Base-by-base conservation (phyloP, 768 basidiomycete species). In the Tylopilus plumbeoviolaceoides region DNA sequence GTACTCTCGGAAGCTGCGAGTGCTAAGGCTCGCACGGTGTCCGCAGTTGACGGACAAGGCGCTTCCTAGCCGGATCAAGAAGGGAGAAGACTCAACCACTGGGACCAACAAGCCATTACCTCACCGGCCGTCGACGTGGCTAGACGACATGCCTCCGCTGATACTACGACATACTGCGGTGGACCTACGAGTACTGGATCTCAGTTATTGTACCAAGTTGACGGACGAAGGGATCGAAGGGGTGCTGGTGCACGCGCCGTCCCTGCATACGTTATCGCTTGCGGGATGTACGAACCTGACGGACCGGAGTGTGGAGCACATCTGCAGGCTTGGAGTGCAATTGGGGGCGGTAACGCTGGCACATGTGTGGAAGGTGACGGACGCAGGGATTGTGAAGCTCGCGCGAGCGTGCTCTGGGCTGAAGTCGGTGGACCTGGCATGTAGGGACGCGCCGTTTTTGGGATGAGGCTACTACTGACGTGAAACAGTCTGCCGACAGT, bases 371-470 rank as follows among this genome's bases (percentile, higher is more conserved):
- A 85, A 77, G 44, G 85, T 97, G 62, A 95, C 93, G 39, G 95
- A 97, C 62, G 72, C 67, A 7, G 88, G 79, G 2, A 74, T 97
- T 15, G 77, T 84, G 42, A 76, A 76, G 54, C 69, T 97, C 41
- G 85, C 83, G 7, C 78, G 86, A 25, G 69, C 77, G 17, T 98
- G 94, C 66, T 72, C 75, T 0, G 80, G 87, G 35, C 73, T 98
- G 46, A 78, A 86, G 50, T 89, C 87, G 62, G 76, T 97, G 57
- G 95, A 97, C 68, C 73, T 97, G 44, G 89, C 91, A 44, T 91
- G 92, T 93, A 67, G 71, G 90, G 42, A 25, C 17, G 1, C 33
- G 76, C 27, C 15, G 47, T 52, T 59, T 21, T 54, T 15, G 54
- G 47, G 31, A 47, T 44, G 47, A 43, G 14, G 1, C 3, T 20